Percentiles rank a stretch among this genome's conserved stretches.
Conservation (phyloP, 1,284 basidiomycete genomes). For the Trametes sp. region DNA sequence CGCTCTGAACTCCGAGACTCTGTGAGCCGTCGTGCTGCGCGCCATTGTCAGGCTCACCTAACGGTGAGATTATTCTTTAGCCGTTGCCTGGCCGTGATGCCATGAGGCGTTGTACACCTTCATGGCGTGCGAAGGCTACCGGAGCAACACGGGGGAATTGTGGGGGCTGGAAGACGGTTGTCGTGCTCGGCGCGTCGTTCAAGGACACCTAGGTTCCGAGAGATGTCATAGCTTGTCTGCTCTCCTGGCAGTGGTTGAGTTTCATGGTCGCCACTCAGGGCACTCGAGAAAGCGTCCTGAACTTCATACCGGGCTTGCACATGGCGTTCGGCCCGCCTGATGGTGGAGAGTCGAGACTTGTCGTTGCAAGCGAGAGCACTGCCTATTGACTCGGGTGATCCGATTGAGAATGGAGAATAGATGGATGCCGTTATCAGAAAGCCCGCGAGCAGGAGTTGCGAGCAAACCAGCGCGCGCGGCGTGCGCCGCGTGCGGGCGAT, state of each 20-base stretch:
- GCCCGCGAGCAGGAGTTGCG: neutral
- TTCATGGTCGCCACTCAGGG: neutral
- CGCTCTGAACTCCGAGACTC: no score
- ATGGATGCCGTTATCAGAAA: neutral
- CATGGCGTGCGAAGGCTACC: constrained; percentile 2
- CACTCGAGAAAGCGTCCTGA: neutral
- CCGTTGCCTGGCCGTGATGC: constrained; percentile 11
- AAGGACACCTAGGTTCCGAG: neutral
- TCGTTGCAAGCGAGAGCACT: constrained; percentile 8
- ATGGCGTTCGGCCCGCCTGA: neutral
- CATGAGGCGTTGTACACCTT: constrained; percentile 17
- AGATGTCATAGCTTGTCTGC: neutral
- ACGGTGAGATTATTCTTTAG: constrained; percentile 8
- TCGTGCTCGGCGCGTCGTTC: neutral
- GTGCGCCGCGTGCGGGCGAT: constrained; percentile 1
- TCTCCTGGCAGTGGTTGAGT: neutral
- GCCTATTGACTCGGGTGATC: constrained; percentile 14
- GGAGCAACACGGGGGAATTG: neutral
- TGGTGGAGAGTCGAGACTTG: neutral
- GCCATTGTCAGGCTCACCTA: neutral
- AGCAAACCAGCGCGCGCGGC: neutral
- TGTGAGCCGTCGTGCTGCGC: neutral
- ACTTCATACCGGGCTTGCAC: neutral
- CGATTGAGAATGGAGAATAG: neutral
- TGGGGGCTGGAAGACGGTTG: neutral